A percentile compares a stretch with the other conserved stretches of the same genome.
Evolutionary conservation across 1,284 basidiomycete species (phyloP).

Genomic region (Takashimella tepidaria): DNA sequence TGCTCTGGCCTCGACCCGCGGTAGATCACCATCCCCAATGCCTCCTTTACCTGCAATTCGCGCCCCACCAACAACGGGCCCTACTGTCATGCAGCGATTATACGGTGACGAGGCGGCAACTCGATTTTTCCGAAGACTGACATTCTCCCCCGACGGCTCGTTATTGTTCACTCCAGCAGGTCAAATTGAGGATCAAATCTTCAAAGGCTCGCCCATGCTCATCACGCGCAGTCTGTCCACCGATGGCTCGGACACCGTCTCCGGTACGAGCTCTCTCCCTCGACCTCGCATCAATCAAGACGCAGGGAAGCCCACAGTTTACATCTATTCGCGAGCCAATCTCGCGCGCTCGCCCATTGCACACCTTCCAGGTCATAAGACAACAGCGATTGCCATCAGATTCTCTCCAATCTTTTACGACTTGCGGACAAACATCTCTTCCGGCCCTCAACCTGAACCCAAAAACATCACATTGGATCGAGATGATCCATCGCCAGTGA

Average conservation of each 20-base stretch:
- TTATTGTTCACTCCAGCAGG: conserved; percentile 92
- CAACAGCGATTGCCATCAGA: conserved; percentile 84
- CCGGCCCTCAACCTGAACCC: conserved; percentile 50
- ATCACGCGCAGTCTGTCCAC: conserved; percentile 38
- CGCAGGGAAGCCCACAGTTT: conserved; percentile 67
- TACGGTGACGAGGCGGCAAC: conserved; percentile 95
- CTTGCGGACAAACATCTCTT: conserved; percentile 59
- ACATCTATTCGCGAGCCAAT: conserved; percentile 91
- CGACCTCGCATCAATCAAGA: conserved; percentile 34
- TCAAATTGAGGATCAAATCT: conserved; percentile 84
- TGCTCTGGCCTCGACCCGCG: conserved; percentile 45
- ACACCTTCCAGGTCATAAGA: conserved; percentile 92
- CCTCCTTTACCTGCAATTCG: conserved; percentile 83
- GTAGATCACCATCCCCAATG: conserved; percentile 83
- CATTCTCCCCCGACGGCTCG: conserved; percentile 91
- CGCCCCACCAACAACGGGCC: conserved; percentile 31
- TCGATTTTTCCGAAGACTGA: conserved; percentile 90
- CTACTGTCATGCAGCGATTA: conserved; percentile 56
- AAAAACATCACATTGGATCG: conserved; percentile 63
- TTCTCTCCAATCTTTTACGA: conserved; percentile 94
- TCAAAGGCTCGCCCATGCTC: conserved; percentile 50
- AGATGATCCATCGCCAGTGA: conserved; percentile 52
- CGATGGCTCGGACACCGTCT: conserved; percentile 33
- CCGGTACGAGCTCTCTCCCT: conserved; percentile 6
- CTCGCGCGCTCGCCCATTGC: conserved; percentile 87